Evolutionary conservation across 2,329 filamentous ascomycete genomes (phyloP).

Genomic region (Curvularia eragrostidis): DNA sequence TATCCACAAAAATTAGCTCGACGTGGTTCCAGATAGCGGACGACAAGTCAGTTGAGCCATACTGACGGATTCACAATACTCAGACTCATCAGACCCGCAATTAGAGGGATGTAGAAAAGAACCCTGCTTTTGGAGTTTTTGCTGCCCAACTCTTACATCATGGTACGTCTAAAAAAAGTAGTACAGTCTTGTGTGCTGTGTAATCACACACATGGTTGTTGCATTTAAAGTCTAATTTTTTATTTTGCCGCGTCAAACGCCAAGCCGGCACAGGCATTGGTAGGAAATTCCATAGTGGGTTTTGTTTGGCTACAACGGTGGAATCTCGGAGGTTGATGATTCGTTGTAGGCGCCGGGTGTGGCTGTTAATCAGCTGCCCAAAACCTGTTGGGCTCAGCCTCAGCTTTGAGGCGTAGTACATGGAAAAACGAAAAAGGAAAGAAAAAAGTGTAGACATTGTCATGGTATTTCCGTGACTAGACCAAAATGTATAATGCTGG

Average conservation of each 20-base stretch:
- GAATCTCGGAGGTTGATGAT: not conserved
- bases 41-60: not conserved
- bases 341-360: not conserved
- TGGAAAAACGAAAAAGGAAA: too few relatives aligned
- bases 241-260: not conserved
- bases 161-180: not conserved
- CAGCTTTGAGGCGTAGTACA: not conserved
- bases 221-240: not conserved
- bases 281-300: not conserved
- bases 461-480: not conserved
- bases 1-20: not conserved
- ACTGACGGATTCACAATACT: not conserved
- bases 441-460: not conserved
- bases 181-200: not conserved
- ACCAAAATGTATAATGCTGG: not conserved
- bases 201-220: not conserved
- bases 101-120: not conserved
- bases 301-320: not conserved
- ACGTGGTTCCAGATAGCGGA: not conserved
- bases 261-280: not conserved
- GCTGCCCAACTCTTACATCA: slow-evolving; percentile 1
- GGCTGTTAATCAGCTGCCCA: not conserved
- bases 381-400: not conserved
- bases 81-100: not conserved
- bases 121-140: not conserved